Base-by-base conservation (phyloP, 1,139 yeast genomes). In the Suhomyces chickasaworum region DNA sequence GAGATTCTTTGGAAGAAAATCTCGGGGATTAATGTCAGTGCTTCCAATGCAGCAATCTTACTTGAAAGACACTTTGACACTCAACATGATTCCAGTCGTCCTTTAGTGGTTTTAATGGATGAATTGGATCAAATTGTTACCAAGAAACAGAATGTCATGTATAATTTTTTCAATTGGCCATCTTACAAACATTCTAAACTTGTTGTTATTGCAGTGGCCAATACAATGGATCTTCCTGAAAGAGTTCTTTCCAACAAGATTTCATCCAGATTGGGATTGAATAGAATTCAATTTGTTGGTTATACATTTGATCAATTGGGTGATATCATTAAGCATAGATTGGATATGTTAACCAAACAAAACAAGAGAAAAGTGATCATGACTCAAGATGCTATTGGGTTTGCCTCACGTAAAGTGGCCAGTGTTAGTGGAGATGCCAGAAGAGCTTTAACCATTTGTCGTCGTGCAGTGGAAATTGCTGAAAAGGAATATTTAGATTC, bases 91-190 rank as follows among this genome's bases (percentile, higher is more conserved):
- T 13, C 22, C 20, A 37, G 42, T 18, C 68, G 66, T 39, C 87
- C 96, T 1, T 67, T 86, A 40, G 86, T 93, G 16, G 89, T 93
- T 0, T 69, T 93, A 46, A 74, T 93, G 69, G 99, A 93, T 65
- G 99, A 93, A 63, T 72, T 93, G 51, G 99, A 93, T 65, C 97
- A 93, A 60, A 75, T 95, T 47, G 93, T 91, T 13, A 85, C 93
- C 3, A 86, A 83, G 52, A 85, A 84, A 50, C 97, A 90, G 61
- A 83, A 84, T 42, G 95, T 93, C 39, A 85, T 93, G 87, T 95
- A 93, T 69, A 95, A 93, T 62, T 89, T 95, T 59, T 90, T 93
- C 75, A 91, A 95, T 66, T 93, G 99, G 99, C 97, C 99, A 5
- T 84, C 96, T 0, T 83, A 88, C 57, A 72, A 80, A 12, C 75